Conservation (phyloP, 345 rosid species). For the Citrus medica region DNA sequence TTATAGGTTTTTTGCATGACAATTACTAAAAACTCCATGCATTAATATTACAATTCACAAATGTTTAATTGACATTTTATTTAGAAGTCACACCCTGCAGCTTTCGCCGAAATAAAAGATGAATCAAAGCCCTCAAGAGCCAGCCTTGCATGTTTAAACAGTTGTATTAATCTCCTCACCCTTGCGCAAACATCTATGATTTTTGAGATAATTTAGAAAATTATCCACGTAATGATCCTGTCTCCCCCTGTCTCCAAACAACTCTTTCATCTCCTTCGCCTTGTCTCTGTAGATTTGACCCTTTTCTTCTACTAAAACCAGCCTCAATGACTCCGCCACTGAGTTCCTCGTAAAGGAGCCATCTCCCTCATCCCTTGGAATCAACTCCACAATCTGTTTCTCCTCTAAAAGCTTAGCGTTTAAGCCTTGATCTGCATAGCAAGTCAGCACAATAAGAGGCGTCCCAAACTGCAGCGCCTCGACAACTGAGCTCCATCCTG, state of each 20-base stretch:
- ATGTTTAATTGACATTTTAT: no score
- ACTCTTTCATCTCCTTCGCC: conserved; percentile 10
- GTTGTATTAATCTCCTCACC: no score
- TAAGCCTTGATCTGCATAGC: conserved; percentile 25
- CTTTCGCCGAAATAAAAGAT: no score
- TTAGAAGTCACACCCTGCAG: no score
- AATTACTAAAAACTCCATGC: no score
- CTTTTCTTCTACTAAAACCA: conserved; percentile 14
- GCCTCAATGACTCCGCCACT: conserved; percentile 22
- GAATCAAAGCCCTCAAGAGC: no score
- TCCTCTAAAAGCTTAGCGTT: conserved; percentile 20
- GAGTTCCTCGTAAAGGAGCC: conserved; percentile 19
- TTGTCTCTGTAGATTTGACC: conserved; percentile 25
- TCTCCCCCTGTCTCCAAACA: conserved; percentile 10
- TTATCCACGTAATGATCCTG: conserved; percentile 14
- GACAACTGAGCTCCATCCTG: conserved; percentile 27
- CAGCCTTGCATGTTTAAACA: no score
- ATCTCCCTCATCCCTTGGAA: conserved; percentile 18
- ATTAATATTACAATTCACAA: no score
- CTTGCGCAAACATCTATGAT: neutral
- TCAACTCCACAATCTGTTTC: conserved; percentile 10
- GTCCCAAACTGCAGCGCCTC: conserved; percentile 23
- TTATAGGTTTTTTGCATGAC: no score
- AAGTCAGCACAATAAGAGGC: conserved; percentile 16
- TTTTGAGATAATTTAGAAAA: conserved; percentile 15